Evolutionary conservation across 2,329 filamentous ascomycete species (phyloP).

Genomic region (Graphiopsis chlorocephala): DNA sequence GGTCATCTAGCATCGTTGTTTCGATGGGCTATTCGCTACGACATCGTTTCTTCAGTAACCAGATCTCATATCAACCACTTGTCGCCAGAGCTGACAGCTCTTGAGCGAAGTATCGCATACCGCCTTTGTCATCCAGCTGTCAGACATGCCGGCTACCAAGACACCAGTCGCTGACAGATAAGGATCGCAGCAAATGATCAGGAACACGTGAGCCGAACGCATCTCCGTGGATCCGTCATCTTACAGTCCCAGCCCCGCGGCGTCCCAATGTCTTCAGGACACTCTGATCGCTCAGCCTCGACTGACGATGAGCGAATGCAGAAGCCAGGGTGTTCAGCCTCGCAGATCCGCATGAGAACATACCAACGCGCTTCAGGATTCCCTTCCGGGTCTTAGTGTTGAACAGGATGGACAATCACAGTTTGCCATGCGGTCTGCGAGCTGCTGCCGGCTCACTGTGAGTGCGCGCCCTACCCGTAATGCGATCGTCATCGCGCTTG

Average conservation of each 20-base stretch:
- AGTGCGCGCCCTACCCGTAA: background rate
- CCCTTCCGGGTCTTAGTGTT: background rate
- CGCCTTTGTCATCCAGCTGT: conserved; percentile 6
- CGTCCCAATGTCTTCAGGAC: background rate
- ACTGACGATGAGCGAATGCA: background rate
- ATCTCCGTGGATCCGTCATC: background rate
- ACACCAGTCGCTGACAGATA: background rate
- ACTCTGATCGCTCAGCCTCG: background rate
- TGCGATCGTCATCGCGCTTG: background rate
- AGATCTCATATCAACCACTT: background rate
- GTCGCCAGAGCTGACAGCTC: background rate
- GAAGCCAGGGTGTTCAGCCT: conserved; percentile 5
- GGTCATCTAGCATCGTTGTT: background rate
- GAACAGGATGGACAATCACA: background rate
- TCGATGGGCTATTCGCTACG: too few species aligned
- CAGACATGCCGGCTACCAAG: background rate
- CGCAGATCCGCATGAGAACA: background rate
- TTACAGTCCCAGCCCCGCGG: background rate
- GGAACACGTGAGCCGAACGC: background rate
- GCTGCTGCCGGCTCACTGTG: background rate
- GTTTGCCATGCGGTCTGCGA: background rate
- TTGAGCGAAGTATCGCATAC: background rate
- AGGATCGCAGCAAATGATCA: background rate
- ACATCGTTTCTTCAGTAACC: background rate
- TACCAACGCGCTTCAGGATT: background rate